Percentiles rank a stretch among this genome's conserved stretches.
Evolutionary conservation across 2,329 filamentous ascomycete genomes (phyloP).

Genomic region (Trichoderma atrobrunneum): DNA sequence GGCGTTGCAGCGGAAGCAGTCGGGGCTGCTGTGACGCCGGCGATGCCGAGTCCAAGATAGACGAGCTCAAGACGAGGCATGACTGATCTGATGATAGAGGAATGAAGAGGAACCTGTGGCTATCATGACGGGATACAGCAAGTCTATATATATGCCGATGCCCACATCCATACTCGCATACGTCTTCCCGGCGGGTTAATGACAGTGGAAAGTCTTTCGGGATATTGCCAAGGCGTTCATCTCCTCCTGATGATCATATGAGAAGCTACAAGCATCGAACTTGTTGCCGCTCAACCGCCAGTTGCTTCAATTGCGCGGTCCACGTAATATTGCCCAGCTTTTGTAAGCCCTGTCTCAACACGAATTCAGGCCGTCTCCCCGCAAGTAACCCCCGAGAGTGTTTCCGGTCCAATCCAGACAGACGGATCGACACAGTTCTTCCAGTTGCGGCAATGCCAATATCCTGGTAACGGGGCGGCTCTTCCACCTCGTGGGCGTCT

Average conservation of each 20-base stretch:
- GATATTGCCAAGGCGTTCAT: background rate
- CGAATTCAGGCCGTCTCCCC: background rate
- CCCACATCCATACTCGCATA: too few relatives aligned
- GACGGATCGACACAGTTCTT: background rate
- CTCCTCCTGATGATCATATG: background rate
- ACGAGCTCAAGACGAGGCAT: slow-evolving; percentile 1
- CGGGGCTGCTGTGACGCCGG: slow-evolving; percentile 7
- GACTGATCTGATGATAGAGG: background rate
- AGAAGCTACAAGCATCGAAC: background rate
- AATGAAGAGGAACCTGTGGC: background rate
- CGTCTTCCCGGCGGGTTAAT: background rate
- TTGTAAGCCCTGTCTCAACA: background rate
- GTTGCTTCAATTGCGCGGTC: background rate
- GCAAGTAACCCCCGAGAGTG: background rate
- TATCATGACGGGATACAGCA: background rate
- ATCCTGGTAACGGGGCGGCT: background rate
- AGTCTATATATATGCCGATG: background rate
- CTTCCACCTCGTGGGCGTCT: background rate
- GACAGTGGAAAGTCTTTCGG: background rate
- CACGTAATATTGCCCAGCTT: background rate
- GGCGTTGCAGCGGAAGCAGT: slow-evolving; percentile 3
- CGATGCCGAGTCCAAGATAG: slow-evolving; percentile 10
- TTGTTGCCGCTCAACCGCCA: background rate
- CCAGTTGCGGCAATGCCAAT: background rate
- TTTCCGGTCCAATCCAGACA: background rate